Evolutionary conservation across 352 stramenopile species (phyloP).

Genomic region (Thalassiosira allenii): DNA sequence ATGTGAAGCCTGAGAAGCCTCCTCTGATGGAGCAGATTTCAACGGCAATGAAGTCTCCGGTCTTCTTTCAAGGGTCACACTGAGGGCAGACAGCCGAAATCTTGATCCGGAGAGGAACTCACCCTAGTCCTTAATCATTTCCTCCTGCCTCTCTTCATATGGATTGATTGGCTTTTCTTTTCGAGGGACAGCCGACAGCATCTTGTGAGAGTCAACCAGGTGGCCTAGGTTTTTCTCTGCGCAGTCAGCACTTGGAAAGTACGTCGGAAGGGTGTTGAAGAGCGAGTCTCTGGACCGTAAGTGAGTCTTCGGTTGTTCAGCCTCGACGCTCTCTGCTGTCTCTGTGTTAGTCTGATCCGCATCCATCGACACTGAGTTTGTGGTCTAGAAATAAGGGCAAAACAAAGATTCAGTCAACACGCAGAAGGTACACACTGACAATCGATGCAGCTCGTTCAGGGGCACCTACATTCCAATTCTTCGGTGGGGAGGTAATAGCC

Average conservation of each 20-base stretch:
- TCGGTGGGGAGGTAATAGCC: slow-evolving; percentile 43
- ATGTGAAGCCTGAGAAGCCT: no score
- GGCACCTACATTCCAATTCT: slow-evolving; percentile 2
- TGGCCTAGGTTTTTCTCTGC: slow-evolving; percentile 29
- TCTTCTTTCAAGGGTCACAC: no score
- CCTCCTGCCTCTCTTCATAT: slow-evolving; percentile 35
- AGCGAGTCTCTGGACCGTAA: slow-evolving; percentile 11
- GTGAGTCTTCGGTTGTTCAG: not conserved
- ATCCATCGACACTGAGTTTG: not conserved
- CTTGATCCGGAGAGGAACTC: no score
- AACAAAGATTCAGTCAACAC: no score
- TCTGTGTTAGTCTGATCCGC: not conserved
- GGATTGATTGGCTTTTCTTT: slow-evolving; percentile 28
- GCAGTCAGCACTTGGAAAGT: slow-evolving; percentile 14
- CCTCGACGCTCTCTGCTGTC: no score
- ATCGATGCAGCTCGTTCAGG: not conserved
- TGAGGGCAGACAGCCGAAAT: no score
- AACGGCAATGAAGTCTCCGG: no score
- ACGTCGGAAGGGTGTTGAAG: slow-evolving; percentile 21
- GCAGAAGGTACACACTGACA: not conserved
- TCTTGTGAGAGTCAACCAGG: slow-evolving; percentile 32
- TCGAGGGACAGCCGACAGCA: slow-evolving; percentile 8
- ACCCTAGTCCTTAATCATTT: no score
- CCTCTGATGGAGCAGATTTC: no score
- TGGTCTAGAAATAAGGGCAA: not conserved